Conservation (phyloP, 2,329 filamentous ascomycete genomes). For the Alternaria postmessia region DNA sequence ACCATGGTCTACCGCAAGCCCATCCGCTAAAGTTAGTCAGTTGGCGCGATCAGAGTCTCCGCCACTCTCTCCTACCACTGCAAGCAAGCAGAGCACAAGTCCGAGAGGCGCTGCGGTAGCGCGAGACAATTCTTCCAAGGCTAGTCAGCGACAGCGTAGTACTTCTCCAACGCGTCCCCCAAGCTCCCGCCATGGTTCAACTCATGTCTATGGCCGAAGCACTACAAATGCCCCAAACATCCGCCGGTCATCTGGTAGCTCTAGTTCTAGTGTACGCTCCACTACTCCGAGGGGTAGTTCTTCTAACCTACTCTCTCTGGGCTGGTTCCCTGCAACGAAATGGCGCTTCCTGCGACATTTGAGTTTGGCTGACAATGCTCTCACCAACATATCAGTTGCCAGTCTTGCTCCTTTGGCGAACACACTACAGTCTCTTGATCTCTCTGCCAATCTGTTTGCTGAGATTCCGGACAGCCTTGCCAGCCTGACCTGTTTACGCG, state of each 20-base stretch:
- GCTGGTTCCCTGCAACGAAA: slow-evolving; percentile 81
- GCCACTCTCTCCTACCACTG: slow-evolving; percentile 50
- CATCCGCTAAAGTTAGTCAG: slow-evolving; percentile 70
- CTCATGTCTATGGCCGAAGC: slow-evolving; percentile 69
- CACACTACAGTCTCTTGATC: slow-evolving; percentile 88
- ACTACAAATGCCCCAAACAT: slow-evolving; percentile 67
- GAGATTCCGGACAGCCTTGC: slow-evolving; percentile 92
- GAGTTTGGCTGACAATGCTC: slow-evolving; percentile 87
- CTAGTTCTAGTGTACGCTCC: slow-evolving; percentile 75
- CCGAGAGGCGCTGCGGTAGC: slow-evolving; percentile 59
- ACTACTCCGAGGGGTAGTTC: slow-evolving; percentile 70
- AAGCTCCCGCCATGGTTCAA: slow-evolving; percentile 75
- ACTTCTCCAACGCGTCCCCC: slow-evolving; percentile 80
- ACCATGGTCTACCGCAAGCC: slow-evolving; percentile 71
- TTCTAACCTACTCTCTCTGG: slow-evolving; percentile 76
- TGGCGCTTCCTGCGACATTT: slow-evolving; percentile 96
- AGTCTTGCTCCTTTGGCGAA: slow-evolving; percentile 85
- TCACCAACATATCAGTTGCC: slow-evolving; percentile 78
- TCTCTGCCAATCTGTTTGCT: slow-evolving; percentile 92
- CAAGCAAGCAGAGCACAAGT: slow-evolving; percentile 58
- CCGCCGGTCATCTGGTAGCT: slow-evolving; percentile 90
- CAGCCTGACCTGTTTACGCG: slow-evolving; percentile 83
- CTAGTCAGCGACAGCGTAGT: slow-evolving; percentile 67
- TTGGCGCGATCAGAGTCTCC: slow-evolving; percentile 73
- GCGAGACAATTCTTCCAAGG: slow-evolving; percentile 64